These are phyloP conservation scores for Podospora appendiculata DNA, from an alignment of 495 filamentous ascomycete species.

Conservation along the genomic window DNA sequence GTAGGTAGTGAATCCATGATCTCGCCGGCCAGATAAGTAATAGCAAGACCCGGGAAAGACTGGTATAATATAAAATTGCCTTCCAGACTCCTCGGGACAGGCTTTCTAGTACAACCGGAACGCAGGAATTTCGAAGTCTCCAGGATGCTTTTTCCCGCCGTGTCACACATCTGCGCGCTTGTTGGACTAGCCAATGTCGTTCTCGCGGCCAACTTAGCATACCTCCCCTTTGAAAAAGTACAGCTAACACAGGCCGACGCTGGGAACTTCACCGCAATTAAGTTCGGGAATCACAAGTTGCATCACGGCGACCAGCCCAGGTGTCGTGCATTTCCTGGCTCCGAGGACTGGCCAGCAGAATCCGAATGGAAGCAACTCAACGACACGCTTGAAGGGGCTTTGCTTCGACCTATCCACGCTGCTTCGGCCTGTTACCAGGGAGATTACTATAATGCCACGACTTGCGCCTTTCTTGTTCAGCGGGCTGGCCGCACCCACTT, in stretches of 20 bases:
- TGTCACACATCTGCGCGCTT: too few species aligned
- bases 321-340: slow-evolving; percentile 8
- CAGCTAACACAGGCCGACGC: slow-evolving; percentile 21
- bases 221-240: slow-evolving; percentile 21
- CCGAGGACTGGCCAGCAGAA: slow-evolving; percentile 33
- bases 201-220: neutral
- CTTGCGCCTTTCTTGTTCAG: slow-evolving; percentile 27
- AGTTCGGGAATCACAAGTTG: slow-evolving; percentile 15
- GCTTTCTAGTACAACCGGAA: too few species aligned
- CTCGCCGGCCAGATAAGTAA: too few species aligned
- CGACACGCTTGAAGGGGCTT: slow-evolving; percentile 32
- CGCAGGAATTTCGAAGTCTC: too few species aligned
- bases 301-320: neutral
- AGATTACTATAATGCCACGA: slow-evolving; percentile 31
- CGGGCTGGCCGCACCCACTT: slow-evolving; percentile 18
- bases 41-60: too few species aligned
- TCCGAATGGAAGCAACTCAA: slow-evolving; percentile 40
- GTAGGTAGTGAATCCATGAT: too few species aligned
- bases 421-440: slow-evolving; percentile 46
- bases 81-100: too few species aligned
- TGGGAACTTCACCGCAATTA: slow-evolving; percentile 22
- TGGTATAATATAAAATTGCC: too few species aligned
- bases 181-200: too few species aligned
- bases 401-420: slow-evolving; percentile 42
- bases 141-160: too few species aligned